Base-by-base conservation (phyloP, 2,329 filamentous ascomycete genomes). In the Talaromyces piceae region DNA sequence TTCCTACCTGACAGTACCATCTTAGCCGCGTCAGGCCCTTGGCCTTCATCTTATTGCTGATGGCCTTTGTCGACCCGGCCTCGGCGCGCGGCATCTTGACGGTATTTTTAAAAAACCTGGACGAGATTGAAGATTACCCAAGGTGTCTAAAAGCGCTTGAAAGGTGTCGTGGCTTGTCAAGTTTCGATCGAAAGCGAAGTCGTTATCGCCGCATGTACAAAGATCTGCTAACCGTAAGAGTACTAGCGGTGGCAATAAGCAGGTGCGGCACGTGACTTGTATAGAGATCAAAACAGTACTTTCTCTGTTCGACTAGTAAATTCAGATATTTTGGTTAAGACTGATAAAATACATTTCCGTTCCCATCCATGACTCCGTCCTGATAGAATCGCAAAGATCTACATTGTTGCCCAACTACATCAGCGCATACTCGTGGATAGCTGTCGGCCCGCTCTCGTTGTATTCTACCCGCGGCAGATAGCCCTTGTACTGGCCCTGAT, bases 21-120 rank as follows among this genome's bases (percentile, higher is more conserved):
- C 91, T 81, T 49, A 98, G 76, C 5, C 91, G 80, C 63, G 93
- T 86, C 13, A 83, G 69, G 39, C 75, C 76, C 61, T 73, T 73
- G 56, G 82, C 80, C 72, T 95, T 96, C 75, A 95, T 84, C 72
- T 90, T 86, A 74, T 97, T 97, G 71, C 81, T 83, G 54, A 97
- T 79, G 67, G 88, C 81, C 73, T 96, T 97, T n/a, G 86, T 89
- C 51, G 85, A 88, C 57, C 93, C 93, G 49, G 88, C 84, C 75
- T 97, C 93, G 62, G 93, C 93, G 75, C 88, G 88, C 49, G 86
- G 85, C 91, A 97, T 97, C 48, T 66, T 85, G 73, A 11, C 26
- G 26, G 33, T 31, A 18, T 49, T 45, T 3, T 6, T n/a, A n/a
- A n/a, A n/a, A n/a, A n/a, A n/a, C n/a, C n/a, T n/a, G n/a, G n/a